These are phyloP conservation scores for Cladophialophora carrionii DNA, from an alignment of 2,329 filamentous ascomycete species.

Conservation along the genomic window DNA sequence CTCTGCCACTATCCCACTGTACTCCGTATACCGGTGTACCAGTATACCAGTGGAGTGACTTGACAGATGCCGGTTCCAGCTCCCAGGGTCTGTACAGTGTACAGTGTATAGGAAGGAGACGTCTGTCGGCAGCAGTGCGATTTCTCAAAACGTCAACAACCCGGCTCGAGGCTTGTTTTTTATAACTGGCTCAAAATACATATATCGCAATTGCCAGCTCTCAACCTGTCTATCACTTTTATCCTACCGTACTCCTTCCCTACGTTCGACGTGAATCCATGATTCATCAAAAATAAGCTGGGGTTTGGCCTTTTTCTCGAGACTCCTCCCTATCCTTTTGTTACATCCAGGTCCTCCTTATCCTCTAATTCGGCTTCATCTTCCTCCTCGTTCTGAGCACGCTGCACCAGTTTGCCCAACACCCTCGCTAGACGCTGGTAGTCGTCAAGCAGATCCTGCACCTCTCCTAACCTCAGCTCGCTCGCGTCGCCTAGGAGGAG, in stretches of 20 bases:
- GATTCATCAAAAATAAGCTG: not conserved
- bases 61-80: not conserved
- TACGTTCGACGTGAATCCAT: too few relatives aligned
- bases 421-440: constrained; percentile 68
- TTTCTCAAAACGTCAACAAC: not conserved
- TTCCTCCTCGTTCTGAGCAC: constrained; percentile 16
- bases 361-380: constrained; percentile 4
- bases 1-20: too few relatives aligned
- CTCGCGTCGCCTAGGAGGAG: constrained; percentile 71
- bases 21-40: too few relatives aligned
- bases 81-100: not conserved
- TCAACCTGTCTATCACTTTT: not conserved
- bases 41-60: not conserved
- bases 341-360: not conserved
- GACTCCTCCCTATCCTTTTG: not conserved
- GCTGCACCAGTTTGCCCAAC: constrained; percentile 34
- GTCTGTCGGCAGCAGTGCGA: not conserved
- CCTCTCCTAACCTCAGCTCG: constrained; percentile 73
- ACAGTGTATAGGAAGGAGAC: not conserved
- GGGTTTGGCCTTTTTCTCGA: too few relatives aligned
- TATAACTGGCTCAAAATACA: not conserved
- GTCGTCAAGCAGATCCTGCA: constrained; percentile 71
- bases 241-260: not conserved
- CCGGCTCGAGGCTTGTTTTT: not conserved
- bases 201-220: not conserved